A percentile compares a stretch with the other conserved stretches of the same genome.
Conservation (phyloP, 345 rosid species). For the Jatropha curcas region DNA sequence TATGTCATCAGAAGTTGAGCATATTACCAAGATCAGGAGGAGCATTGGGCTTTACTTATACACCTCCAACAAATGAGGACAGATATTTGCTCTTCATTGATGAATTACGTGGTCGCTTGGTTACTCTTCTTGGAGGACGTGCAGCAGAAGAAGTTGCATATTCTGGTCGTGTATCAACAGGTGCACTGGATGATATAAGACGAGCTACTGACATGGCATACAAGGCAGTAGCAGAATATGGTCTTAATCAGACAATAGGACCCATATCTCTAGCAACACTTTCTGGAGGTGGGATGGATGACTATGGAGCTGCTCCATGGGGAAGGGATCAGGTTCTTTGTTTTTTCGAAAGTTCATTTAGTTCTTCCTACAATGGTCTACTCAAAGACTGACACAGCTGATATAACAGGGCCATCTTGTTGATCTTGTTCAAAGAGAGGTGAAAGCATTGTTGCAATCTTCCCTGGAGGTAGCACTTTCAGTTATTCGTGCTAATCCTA, state of each 20-base stretch:
- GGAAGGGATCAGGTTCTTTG: constrained; percentile 82
- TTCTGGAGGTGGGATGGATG: constrained; percentile 83
- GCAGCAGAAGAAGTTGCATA: constrained; percentile 95
- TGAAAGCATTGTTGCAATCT: constrained; percentile 69
- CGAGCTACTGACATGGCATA: constrained; percentile 96
- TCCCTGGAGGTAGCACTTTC: constrained; percentile 68
- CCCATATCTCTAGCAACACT: constrained; percentile 85
- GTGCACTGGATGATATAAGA: constrained; percentile 94
- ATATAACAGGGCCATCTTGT: constrained; percentile 73
- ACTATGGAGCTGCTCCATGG: constrained; percentile 67
- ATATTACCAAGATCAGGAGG: constrained; percentile 98
- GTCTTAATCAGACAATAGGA: constrained; percentile 82
- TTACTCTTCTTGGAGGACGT: constrained; percentile 95
- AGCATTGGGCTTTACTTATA: constrained; percentile 88
- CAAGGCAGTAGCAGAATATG: constrained; percentile 97
- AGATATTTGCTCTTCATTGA: constrained; percentile 91
- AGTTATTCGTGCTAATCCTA: constrained; percentile 82
- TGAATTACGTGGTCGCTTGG: constrained; percentile 90
- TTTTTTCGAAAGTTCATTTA: constrained; percentile 3
- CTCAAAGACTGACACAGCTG: constrained; percentile 18
- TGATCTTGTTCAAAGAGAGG: constrained; percentile 91
- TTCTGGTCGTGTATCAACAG: constrained; percentile 81
- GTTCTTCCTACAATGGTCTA: neutral
- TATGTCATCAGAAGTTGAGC: constrained; percentile 73
- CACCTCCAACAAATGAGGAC: constrained; percentile 81